A percentile compares a stretch with the other conserved stretches of the same genome.
Evolutionary conservation across 352 stramenopile species (phyloP).

Genomic region (Phytophthora lateralis): DNA sequence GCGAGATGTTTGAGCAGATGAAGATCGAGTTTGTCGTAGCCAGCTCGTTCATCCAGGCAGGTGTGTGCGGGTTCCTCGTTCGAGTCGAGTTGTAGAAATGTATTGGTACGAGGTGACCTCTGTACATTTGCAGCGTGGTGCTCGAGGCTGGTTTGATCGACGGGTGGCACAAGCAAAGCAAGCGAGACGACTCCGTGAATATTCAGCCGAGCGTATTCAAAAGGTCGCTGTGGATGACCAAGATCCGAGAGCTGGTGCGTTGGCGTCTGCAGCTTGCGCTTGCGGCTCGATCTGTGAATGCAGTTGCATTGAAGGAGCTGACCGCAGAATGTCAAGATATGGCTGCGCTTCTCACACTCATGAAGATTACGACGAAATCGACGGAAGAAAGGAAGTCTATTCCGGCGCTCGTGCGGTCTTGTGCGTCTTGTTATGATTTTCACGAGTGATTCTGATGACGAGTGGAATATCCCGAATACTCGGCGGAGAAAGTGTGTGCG

Average conservation of each 20-base stretch:
- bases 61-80: constrained; percentile 67
- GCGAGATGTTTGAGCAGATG: constrained; percentile 54
- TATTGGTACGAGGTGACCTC: constrained; percentile 68
- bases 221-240: constrained; percentile 62
- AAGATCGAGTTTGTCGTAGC: constrained; percentile 35
- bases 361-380: constrained; percentile 12
- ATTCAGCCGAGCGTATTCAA: constrained; percentile 44
- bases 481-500: constrained; percentile 67
- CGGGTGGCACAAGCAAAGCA: constrained; percentile 32
- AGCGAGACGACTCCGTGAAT: constrained; percentile 18
- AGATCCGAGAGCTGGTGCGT: constrained; percentile 50
- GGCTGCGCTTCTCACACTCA: constrained; percentile 41
- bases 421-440: constrained; percentile 78
- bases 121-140: constrained; percentile 58
- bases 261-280: constrained; percentile 36
- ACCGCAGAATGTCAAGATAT: constrained; percentile 57
- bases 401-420: constrained; percentile 62
- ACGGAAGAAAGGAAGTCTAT: constrained; percentile 33
- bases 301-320: constrained; percentile 59
- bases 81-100: constrained; percentile 62
- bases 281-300: constrained; percentile 21
- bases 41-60: constrained; percentile 77
- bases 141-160: constrained; percentile 60
- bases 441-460: constrained; percentile 54
- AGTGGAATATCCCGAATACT: constrained; percentile 50